Evolutionary conservation across 2,329 filamentous ascomycete species (phyloP).

Genomic region (Penicillium sp.): DNA sequence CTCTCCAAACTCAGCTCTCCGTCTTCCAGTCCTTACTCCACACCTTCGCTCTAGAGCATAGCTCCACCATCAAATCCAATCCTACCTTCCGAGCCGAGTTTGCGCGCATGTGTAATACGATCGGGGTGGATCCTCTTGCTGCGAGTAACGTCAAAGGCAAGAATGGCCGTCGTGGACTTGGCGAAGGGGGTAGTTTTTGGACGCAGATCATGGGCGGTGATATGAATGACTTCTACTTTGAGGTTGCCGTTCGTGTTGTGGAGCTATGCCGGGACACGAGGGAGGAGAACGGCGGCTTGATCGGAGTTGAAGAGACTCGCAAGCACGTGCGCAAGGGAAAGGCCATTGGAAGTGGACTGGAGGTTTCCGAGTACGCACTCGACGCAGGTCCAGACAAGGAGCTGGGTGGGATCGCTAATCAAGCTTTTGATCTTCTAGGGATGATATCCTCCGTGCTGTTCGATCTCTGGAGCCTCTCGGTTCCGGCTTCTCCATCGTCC

Average conservation of each 20-base stretch:
- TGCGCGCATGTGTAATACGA: conserved; percentile 95
- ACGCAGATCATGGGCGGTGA: conserved; percentile 86
- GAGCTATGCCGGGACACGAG: conserved; percentile 87
- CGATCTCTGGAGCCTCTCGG: conserved; percentile 84
- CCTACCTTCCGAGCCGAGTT: conserved; percentile 96
- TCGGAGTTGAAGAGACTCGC: conserved; percentile 79
- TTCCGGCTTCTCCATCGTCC: conserved; percentile 81
- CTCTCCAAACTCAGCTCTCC: conserved; percentile 87
- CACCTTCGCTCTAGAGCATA: conserved; percentile 93
- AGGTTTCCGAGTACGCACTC: conserved; percentile 70
- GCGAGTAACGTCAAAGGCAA: conserved; percentile 60
- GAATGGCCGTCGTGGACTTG: conserved; percentile 49
- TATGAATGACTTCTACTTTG: conserved; percentile 98
- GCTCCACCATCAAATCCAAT: conserved; percentile 92
- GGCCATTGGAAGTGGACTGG: conserved; percentile 73
- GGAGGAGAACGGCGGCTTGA: conserved; percentile 88
- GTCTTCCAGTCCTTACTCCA: conserved; percentile 95
- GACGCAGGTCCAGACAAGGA: neutral
- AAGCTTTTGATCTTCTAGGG: conserved; percentile 50
- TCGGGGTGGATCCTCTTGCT: conserved; percentile 94
- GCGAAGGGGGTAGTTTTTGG: conserved; percentile 73
- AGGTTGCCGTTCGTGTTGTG: conserved; percentile 91
- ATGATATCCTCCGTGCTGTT: conserved; percentile 89
- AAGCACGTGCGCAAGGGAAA: conserved; percentile 73
- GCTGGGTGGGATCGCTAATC: neutral